Evolutionary conservation across 148 eudicot species (phyloP), one percentile per base, ranked within the genome.

Genomic region (Heliosperma pusillum): DNA sequence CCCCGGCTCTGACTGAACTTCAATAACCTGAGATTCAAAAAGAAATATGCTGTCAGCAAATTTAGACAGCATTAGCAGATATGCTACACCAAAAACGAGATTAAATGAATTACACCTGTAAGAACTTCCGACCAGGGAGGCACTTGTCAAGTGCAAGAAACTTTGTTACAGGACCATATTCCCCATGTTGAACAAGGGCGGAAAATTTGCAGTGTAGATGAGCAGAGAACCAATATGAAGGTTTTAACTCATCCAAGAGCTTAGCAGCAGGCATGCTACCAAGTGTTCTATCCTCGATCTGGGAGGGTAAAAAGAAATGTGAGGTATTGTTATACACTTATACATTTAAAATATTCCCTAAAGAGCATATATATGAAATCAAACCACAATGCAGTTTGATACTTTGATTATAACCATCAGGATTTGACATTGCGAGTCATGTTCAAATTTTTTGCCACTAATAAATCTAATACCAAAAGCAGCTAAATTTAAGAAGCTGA

Each of bases 131-230:
- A 42, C 88, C 81, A 21, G 93, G 97, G 30, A 92, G 89, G 80
- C 99, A 96, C 84, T 96, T 92, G 82, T 96, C 99, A 76, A 95
- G 99, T 47, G 99, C 97, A 81, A 96, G 97, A 85, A 96, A 96
- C 79, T 89, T 96, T 69, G 97, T 92, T 25, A 88, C 72, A 42
- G 84, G 88, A 30, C 94, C 97, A 72, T 36, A 82, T 50, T 86
- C 88, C 20, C 85, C 94, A 84, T 95, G 99, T 82, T 89, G 91
- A 80, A 88, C 97, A 47, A 89, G 80, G 65, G 95, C 94, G 76
- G 99, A 78, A 84, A 92, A 95, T 84, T 92, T 92, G 83, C 97
- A 92, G 80, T 96, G 99, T 61, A 96, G 71, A 72, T 96, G 99
- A 68, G 99, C 97, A 26, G 97, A 92, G 86, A 96, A 96, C 99